phyloP scores from a whole-genome alignment of 2,329 filamentous ascomycete species.

The Chaetomiaceae sp. region DNA sequence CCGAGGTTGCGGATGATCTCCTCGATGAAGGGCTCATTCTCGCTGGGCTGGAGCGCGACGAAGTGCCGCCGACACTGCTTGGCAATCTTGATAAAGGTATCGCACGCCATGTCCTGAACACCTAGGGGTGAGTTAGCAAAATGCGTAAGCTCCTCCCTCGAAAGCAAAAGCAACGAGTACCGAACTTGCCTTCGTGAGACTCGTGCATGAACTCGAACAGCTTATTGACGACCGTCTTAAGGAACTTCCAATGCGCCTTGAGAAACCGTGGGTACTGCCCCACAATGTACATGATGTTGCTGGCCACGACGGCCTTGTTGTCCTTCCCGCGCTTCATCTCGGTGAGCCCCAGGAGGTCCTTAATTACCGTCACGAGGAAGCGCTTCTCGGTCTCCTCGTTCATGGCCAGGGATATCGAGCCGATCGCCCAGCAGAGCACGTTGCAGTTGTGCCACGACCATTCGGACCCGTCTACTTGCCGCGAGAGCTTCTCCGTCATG shows the following conservation, averaged over 20 bases:
- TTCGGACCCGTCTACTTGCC: slow-evolving; percentile 89
- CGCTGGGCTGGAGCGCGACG: slow-evolving; percentile 88
- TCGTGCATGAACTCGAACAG: slow-evolving; percentile 99
- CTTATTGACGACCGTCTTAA: slow-evolving; percentile 99
- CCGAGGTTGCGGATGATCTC: slow-evolving; percentile 95
- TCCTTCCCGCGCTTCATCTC: slow-evolving; percentile 99
- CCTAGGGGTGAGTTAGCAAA: slow-evolving; percentile 40
- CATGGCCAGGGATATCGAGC: slow-evolving; percentile 97
- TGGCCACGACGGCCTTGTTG: slow-evolving; percentile 98
- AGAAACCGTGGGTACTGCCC: slow-evolving; percentile 97
- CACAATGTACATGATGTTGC: slow-evolving; percentile 99
- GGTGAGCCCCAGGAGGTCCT: slow-evolving; percentile 90
- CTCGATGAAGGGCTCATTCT: slow-evolving; percentile 94
- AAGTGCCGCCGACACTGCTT: slow-evolving; percentile 97
- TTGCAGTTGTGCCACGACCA: slow-evolving; percentile 99
- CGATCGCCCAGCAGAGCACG: slow-evolving; percentile 98
- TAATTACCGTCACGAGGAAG: slow-evolving; percentile 97
- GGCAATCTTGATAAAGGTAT: slow-evolving; percentile 99
- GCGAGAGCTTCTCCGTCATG: slow-evolving; percentile 96
- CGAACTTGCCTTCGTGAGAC: slow-evolving; percentile 85
- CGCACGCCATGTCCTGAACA: slow-evolving; percentile 99
- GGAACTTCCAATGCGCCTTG: slow-evolving; percentile 99
- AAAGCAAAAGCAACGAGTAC: no score
- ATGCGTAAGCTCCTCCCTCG: neutral
- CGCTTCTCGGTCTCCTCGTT: slow-evolving; percentile 99